Percentiles rank a stretch among this genome's conserved stretches.
Evolutionary conservation across 129 eudicot species (phyloP).

Genomic region (Helianthus tuberosus): DNA sequence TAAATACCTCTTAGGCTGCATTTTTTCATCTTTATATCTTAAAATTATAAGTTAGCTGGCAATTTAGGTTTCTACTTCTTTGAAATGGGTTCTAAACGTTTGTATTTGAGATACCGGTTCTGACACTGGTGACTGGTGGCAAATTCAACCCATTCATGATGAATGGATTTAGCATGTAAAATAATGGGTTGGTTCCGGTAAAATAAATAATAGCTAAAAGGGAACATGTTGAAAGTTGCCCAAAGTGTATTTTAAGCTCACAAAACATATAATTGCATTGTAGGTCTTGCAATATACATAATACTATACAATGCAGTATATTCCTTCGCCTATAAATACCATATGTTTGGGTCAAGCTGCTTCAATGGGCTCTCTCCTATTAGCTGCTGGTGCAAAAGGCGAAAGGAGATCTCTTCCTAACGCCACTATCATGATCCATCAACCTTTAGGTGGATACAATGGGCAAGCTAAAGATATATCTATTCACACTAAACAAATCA

Average conservation of each 20-base stretch:
- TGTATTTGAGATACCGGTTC: not conserved
- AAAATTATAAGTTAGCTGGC: not conserved
- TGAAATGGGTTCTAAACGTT: not conserved
- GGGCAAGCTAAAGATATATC: constrained; percentile 89
- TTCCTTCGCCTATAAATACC: constrained; percentile 81
- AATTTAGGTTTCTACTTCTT: not conserved
- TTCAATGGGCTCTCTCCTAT: constrained; percentile 89
- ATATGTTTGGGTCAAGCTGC: constrained; percentile 96
- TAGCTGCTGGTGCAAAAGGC: constrained; percentile 98
- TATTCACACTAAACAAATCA: constrained; percentile 86
- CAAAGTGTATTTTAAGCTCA: not conserved
- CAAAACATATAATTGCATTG: not conserved
- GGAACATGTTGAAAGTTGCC: not conserved
- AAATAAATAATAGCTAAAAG: not conserved
- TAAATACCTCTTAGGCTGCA: not conserved
- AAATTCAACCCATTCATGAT: not conserved
- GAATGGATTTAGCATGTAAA: not conserved
- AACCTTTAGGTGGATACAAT: constrained; percentile 92
- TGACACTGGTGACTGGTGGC: not conserved
- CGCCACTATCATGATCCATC: constrained; percentile 90
- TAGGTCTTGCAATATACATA: constrained; percentile 96
- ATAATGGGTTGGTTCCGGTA: too few relatives aligned
- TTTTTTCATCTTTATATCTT: not conserved
- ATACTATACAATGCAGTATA: constrained; percentile 96
- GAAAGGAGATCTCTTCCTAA: constrained; percentile 87